A percentile compares a stretch with the other conserved stretches of the same genome.
These are phyloP conservation scores for Eimeria tenella DNA, from an alignment of 169 alveolate species.

Conservation along the genomic window DNA sequence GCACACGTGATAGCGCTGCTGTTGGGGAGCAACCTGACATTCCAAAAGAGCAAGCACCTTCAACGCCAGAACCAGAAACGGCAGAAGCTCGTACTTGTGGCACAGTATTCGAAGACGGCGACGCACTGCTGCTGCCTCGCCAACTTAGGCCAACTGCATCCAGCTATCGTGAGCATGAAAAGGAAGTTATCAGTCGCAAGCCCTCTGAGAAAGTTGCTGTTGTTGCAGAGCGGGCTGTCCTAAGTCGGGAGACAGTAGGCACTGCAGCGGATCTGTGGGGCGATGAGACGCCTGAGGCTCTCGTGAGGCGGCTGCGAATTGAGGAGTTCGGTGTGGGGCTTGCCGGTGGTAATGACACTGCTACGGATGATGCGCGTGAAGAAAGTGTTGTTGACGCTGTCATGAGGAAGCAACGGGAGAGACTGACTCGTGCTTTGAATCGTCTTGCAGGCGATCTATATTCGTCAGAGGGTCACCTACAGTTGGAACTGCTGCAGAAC, in stretches of 20 bases:
- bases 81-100: background rate
- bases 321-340: constrained; percentile 47
- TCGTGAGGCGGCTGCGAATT: constrained; percentile 29
- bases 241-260: background rate
- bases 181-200: too few relatives aligned
- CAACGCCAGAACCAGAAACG: constrained; percentile 2
- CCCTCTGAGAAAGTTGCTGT: too few relatives aligned
- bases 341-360: constrained; percentile 18
- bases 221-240: too few relatives aligned
- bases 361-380: background rate
- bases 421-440: constrained; percentile 79
- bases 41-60: background rate
- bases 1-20: background rate
- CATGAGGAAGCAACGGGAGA: constrained; percentile 69
- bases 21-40: background rate
- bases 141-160: background rate
- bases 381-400: constrained; percentile 52
- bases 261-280: constrained; percentile 5
- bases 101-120: constrained; percentile 1
- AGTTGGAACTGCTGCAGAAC: constrained; percentile 84
- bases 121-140: constrained; percentile 21
- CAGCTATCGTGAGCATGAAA: too few relatives aligned
- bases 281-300: background rate
- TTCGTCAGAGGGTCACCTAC: constrained; percentile 73
- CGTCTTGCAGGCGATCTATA: constrained; percentile 74